Evolutionary conservation across 1,139 yeast genomes (phyloP).

Genomic region (Sugiyamaella sp.): DNA sequence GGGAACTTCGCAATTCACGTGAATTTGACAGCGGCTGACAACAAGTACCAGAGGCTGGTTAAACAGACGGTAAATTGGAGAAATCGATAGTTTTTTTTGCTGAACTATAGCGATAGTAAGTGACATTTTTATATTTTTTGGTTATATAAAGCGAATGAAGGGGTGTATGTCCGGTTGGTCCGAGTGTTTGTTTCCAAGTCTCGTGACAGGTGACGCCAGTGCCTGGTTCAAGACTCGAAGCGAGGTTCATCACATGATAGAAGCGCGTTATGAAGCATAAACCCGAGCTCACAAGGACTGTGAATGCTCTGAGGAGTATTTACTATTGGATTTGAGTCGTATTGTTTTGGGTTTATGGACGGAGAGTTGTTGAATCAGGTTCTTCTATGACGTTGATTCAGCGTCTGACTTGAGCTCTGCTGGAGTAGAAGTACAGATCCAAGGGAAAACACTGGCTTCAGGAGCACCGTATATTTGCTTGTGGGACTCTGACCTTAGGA

Average conservation of each 20-base stretch:
- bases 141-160: background rate
- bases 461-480: too few relatives aligned
- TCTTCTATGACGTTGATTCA: too few relatives aligned
- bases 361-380: too few relatives aligned
- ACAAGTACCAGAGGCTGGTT: background rate
- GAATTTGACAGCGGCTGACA: constrained; percentile 1
- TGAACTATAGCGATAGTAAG: background rate
- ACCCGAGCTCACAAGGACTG: background rate
- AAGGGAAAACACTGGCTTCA: too few relatives aligned
- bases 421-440: too few relatives aligned
- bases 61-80: background rate
- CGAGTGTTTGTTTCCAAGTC: background rate
- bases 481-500: too few relatives aligned
- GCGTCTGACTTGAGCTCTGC: too few relatives aligned
- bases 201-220: constrained; percentile 6
- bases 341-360: too few relatives aligned
- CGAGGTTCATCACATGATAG: constrained; percentile 17
- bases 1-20: background rate
- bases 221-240: background rate
- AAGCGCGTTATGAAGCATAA: constrained; percentile 5
- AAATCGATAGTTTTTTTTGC: background rate
- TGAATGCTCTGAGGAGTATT: background rate
- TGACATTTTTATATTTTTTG: background rate
- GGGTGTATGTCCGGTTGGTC: background rate
- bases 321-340: background rate